Percentiles rank a stretch among this genome's conserved stretches.
Conservation (phyloP, 768 basidiomycete genomes). For the Tulasnella sp. region DNA sequence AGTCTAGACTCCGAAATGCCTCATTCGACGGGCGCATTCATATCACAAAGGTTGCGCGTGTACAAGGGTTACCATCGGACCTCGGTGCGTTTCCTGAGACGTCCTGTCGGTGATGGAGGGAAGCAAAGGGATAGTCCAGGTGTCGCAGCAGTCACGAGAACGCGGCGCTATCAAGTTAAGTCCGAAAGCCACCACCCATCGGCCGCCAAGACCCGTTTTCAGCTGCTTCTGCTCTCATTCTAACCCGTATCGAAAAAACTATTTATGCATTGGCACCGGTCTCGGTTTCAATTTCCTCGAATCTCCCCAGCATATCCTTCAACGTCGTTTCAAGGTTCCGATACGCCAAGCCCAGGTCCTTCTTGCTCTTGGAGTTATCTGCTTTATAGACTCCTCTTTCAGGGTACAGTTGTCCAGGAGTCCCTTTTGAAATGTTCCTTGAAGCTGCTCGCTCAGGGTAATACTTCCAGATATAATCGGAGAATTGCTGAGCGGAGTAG, state of each 20-base stretch:
- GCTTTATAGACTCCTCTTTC: slow-evolving; percentile 16
- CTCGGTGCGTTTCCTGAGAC: background rate
- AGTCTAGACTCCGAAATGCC: background rate
- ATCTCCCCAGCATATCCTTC: slow-evolving; percentile 8
- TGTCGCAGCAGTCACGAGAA: background rate
- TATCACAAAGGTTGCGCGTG: background rate
- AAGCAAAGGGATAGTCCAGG: background rate
- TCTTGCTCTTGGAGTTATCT: slow-evolving; percentile 24
- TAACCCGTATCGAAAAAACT: background rate
- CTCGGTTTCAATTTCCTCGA: background rate
- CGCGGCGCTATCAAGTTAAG: background rate
- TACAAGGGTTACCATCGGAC: background rate
- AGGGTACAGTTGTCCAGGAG: slow-evolving; percentile 21
- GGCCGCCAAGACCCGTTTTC: background rate
- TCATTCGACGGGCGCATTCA: background rate
- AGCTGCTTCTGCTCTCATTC: background rate
- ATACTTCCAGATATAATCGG: slow-evolving; percentile 23
- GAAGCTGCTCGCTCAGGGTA: slow-evolving; percentile 22
- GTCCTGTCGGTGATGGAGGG: background rate
- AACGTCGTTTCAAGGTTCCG: slow-evolving; percentile 12
- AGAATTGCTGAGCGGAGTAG: slow-evolving; percentile 19
- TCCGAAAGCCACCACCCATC: background rate
- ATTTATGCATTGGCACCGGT: background rate
- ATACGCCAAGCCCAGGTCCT: slow-evolving; percentile 5
- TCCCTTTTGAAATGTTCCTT: slow-evolving; percentile 1